Evolutionary conservation across 2,329 filamentous ascomycete genomes (phyloP), one percentile per base, ranked within the genome.

Genomic region (Colletotrichum lini): DNA sequence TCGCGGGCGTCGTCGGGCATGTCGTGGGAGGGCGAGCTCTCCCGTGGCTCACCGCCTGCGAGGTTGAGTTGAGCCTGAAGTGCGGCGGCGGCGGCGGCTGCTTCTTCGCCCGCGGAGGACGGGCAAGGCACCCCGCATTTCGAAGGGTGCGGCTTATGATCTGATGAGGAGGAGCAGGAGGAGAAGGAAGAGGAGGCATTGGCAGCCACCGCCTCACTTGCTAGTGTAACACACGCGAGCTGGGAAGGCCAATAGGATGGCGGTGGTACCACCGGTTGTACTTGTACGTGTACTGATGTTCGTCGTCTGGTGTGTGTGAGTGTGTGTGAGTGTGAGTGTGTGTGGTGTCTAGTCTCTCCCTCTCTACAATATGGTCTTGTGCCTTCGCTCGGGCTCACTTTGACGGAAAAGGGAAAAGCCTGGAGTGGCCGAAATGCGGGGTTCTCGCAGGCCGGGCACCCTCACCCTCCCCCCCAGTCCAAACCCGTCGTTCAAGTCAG

Each of bases 381-480:
- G 60, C 38, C 42, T 53, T 53, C 49, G 35, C 21, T 15, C 44
- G 60, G 49, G 21, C 15, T 21, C 40, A 26, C 38, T 44, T 15
- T 50, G 67, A 35, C 21, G 38, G 45, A 10, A 66, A 49, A n/a
- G 58, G 49, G 47, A 45, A 54, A 56, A 50, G 69, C 58, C 69
- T 71, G 58, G 69, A 63, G 65, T 40, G 45, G 65, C 57, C 65
- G 21, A 63, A 71, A 64, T 63, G 69, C 69, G 69, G 69, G 69
- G 68, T n/a, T 54, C 35, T 38, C 63, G 68, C 68, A 71, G 44
- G 26, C 45, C 18, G 40, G 45, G 50, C 44, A n/a, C 15, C 65
- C 58, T 26, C 23, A 2, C n/a, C n/a, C 23, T 3, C 26, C 26
- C 26, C 26, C 4, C 26, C 26, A 26, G 26, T 26, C 30, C 30